Conservation (phyloP, 371 early-diverging fungal species). For the Rhizoclosmatium hyalinum region DNA sequence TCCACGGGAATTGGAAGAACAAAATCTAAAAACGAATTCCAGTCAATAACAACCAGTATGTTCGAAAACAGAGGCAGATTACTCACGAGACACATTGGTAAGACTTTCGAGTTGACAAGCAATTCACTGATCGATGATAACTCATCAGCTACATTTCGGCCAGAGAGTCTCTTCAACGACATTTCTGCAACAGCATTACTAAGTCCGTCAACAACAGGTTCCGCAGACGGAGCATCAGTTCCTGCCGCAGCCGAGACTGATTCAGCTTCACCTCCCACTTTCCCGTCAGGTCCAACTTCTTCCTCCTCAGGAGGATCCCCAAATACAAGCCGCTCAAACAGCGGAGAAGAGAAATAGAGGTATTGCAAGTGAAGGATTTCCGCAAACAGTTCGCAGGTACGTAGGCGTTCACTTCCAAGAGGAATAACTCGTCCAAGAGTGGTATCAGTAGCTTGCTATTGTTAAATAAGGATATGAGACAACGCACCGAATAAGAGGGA, state of each 20-base stretch:
- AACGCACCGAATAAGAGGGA: not conserved
- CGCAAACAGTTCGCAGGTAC: slow-evolving; percentile 94
- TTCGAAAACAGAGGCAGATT: not conserved
- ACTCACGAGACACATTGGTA: slow-evolving; percentile 54
- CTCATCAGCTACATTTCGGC: slow-evolving; percentile 49
- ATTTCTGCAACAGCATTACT: slow-evolving; percentile 4
- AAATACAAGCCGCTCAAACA: slow-evolving; percentile 51
- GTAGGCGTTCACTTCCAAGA: slow-evolving; percentile 90
- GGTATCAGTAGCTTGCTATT: slow-evolving; percentile 56
- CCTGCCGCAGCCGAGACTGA: not conserved
- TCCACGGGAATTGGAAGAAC: slow-evolving; percentile 90
- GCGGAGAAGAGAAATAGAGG: slow-evolving; percentile 55
- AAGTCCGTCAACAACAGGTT: not conserved
- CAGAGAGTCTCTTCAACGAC: slow-evolving; percentile 3
- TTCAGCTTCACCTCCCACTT: not conserved
- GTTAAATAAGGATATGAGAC: not conserved
- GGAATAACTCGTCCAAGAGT: slow-evolving; percentile 74
- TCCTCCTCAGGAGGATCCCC: slow-evolving; percentile 22
- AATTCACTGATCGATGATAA: slow-evolving; percentile 47
- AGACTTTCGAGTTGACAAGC: slow-evolving; percentile 47
- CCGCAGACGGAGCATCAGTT: not conserved
- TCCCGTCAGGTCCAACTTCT: not conserved
- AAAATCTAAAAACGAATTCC: slow-evolving; percentile 57
- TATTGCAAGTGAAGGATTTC: slow-evolving; percentile 77
- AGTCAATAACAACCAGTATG: not conserved